Evolutionary conservation across 73 alveolate species (phyloP).

Genomic region (Loxodes magnus): DNA sequence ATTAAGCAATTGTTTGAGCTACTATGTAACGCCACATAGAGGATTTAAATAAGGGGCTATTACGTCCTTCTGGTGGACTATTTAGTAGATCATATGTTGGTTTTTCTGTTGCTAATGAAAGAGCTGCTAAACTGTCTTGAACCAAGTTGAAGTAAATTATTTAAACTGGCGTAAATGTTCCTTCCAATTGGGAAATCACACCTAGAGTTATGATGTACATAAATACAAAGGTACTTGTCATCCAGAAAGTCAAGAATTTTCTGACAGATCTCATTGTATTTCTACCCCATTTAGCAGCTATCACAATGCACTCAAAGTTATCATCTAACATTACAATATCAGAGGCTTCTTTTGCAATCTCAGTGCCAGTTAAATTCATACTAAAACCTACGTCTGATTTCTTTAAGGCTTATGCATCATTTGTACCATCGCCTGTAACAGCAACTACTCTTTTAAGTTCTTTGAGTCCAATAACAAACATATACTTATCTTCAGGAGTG

Average conservation of each 20-base stretch:
- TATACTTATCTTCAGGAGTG: slow-evolving; percentile 76
- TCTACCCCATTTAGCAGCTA: slow-evolving; percentile 93
- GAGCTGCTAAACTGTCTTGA: slow-evolving; percentile 88
- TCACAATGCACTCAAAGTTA: slow-evolving; percentile 84
- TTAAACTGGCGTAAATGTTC: slow-evolving; percentile 68
- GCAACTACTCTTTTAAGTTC: slow-evolving; percentile 72
- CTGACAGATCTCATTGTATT: slow-evolving; percentile 83
- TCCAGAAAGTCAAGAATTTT: slow-evolving; percentile 79
- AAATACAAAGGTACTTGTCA: slow-evolving; percentile 82
- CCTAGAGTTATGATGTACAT: slow-evolving; percentile 76
- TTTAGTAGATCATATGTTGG: too few species aligned
- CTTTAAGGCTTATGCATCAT: slow-evolving; percentile 88
- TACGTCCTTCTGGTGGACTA: slow-evolving; percentile 75
- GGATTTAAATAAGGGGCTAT: too few species aligned
- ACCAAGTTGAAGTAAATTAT: slow-evolving; percentile 83
- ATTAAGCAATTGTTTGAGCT: too few species aligned
- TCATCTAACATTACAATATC: slow-evolving; percentile 93
- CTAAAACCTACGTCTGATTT: slow-evolving; percentile 89
- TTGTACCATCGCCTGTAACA: slow-evolving; percentile 89
- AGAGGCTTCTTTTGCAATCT: slow-evolving; percentile 96
- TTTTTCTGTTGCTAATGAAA: slow-evolving; percentile 94
- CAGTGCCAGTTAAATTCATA: slow-evolving; percentile 93
- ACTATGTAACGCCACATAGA: too few species aligned
- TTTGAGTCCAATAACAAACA: slow-evolving; percentile 75
- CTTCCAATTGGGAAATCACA: slow-evolving; percentile 65